Evolutionary conservation across 768 basidiomycete genomes (phyloP), one percentile per base, ranked within the genome.

Genomic region (Xerocomellus chrysenteron): DNA sequence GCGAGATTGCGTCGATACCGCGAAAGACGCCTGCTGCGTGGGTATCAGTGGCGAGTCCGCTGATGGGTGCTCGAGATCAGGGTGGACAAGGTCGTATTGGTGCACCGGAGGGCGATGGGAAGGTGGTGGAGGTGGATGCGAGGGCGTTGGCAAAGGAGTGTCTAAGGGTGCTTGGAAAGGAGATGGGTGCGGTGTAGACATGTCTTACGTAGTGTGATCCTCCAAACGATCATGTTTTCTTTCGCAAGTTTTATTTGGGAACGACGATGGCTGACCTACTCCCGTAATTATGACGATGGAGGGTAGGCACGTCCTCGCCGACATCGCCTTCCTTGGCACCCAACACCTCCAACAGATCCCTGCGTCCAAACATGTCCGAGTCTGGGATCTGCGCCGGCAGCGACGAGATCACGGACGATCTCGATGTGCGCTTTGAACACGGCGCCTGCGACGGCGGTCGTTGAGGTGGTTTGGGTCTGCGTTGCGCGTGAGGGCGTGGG

Each of bases 1-100:
- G 89, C 62, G 86, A 93, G 63, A 87, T 96, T 46, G 86, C 82
- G 9, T 84, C 92, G 2, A 81, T 87, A 53, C 83, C 88, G 0
- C 77, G 85, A 30, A 82, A 80, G 62, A 78, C 85, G 13, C 90
- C 93, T 0, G 78, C 81, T 2, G 80, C 84, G 12, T 93, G 89
- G 87, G 73, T 90, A 12, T 30, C 53, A 1, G 45, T 67, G 35
- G 57, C 71, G 4, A 44, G 30, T 48, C 35, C 60, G 14, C 39
- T 33, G 19, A 46, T 13, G 45, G 54, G 54, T 17, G 42, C 60
- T 43, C 57, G 49, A 43, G 64, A 60, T 40, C 52, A 54, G 3
- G 46, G 37, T 14, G 13, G 51, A 44, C 60, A 56, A 21, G 56
- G 61, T n/a, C 63, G 65, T 2, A 62, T 64, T 51, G 68, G 68